Percentiles rank a stretch among this genome's conserved stretches.
These are phyloP conservation scores for Phytophthora pini DNA, from an alignment of 352 stramenopile genomes.

Conservation along the genomic window DNA sequence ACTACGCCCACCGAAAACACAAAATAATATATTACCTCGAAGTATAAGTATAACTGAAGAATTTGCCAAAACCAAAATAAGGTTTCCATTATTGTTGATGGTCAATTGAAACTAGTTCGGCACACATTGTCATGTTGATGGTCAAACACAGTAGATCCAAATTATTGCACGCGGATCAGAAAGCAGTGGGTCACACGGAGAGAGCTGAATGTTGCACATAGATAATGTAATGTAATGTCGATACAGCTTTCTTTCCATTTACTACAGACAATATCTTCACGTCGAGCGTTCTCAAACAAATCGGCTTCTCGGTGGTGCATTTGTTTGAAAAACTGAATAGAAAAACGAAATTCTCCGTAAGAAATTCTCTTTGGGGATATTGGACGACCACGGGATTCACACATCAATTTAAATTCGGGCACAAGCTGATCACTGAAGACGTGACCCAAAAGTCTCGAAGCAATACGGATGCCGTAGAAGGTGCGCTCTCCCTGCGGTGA, in stretches of 20 bases:
- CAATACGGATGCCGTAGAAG: background rate
- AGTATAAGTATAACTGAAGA: no score
- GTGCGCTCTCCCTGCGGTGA: background rate
- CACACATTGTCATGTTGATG: background rate
- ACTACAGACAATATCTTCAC: background rate
- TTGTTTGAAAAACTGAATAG: background rate
- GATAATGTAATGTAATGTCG: background rate
- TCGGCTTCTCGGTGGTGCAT: background rate
- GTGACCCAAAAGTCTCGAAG: background rate
- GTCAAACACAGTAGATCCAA: background rate
- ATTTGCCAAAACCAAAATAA: no score
- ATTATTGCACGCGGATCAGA: background rate
- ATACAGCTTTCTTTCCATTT: background rate
- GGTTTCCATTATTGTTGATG: no score
- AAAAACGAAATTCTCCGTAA: background rate
- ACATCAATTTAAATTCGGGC: no score
- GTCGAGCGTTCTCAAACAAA: background rate
- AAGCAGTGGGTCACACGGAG: background rate
- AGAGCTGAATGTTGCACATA: background rate
- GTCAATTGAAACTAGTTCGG: no score
- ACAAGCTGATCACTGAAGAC: no score
- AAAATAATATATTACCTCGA: no score
- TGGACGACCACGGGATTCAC: background rate
- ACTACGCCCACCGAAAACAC: no score
- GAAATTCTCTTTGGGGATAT: background rate